Percentiles rank a stretch among this genome's conserved stretches.
Evolutionary conservation across 805 yeast genomes (phyloP).

Genomic region (Sungouiella thailandica): DNA sequence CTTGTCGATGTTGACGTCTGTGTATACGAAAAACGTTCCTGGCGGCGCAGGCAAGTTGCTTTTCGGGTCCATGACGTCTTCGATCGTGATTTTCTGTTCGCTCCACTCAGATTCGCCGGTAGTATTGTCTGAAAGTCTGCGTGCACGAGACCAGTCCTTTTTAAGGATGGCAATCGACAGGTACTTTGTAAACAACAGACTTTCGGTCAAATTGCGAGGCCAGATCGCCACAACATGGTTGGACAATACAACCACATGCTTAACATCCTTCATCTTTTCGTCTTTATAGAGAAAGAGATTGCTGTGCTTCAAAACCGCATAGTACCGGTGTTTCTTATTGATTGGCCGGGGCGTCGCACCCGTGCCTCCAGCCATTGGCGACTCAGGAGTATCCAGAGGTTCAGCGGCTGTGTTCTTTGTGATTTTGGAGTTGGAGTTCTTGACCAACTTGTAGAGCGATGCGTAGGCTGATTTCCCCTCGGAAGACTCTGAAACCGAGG

Average conservation of each 20-base stretch:
- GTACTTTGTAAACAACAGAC: slow-evolving; percentile 72
- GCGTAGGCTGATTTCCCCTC: slow-evolving; percentile 54
- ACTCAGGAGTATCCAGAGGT: neutral
- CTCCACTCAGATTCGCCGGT: slow-evolving; percentile 8
- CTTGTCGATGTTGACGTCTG: slow-evolving; percentile 74
- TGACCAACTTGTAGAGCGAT: slow-evolving; percentile 54
- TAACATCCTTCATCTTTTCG: slow-evolving; percentile 57
- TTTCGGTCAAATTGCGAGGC: slow-evolving; percentile 77
- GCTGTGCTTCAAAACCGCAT: slow-evolving; percentile 77
- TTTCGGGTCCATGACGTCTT: slow-evolving; percentile 20
- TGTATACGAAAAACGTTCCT: slow-evolving; percentile 56
- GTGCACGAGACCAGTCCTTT: slow-evolving; percentile 30
- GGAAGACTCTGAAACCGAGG: slow-evolving; percentile 34
- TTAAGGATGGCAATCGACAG: slow-evolving; percentile 72
- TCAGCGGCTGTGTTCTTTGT: neutral
- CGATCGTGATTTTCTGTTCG: slow-evolving; percentile 16
- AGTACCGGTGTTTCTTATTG: slow-evolving; percentile 55
- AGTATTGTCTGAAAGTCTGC: slow-evolving; percentile 16
- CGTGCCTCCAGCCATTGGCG: neutral
- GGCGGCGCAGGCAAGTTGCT: slow-evolving; percentile 27
- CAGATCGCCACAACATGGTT: slow-evolving; percentile 71
- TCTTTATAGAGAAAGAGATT: slow-evolving; percentile 81
- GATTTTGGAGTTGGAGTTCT: slow-evolving; percentile 16
- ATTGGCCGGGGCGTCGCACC: slow-evolving; percentile 6
- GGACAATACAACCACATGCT: slow-evolving; percentile 73